These are phyloP conservation scores for Hypoxylon sp. DNA, from an alignment of 2,329 filamentous ascomycete species.

Conservation along the genomic window DNA sequence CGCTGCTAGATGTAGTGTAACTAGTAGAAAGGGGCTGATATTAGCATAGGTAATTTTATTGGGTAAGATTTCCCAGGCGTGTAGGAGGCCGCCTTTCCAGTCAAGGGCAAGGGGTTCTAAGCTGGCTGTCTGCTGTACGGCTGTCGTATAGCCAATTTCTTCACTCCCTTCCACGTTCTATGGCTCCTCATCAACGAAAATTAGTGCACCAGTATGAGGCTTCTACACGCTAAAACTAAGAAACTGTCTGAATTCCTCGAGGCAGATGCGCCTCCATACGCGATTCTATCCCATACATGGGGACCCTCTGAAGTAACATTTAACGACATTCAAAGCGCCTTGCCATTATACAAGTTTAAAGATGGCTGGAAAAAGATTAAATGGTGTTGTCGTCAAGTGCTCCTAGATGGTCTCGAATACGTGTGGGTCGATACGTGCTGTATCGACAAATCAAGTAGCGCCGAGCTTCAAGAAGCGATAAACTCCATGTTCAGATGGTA, in stretches of 20 bases:
- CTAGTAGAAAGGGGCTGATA: not conserved
- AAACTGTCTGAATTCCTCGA: not conserved
- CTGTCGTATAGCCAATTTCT: not conserved
- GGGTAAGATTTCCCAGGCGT: not conserved
- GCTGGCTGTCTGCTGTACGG: not conserved
- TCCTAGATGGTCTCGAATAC: slow-evolving; percentile 1
- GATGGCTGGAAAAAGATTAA: slow-evolving; percentile 8
- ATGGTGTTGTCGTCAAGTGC: slow-evolving; percentile 6
- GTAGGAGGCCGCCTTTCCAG: not conserved
- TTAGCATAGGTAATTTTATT: not conserved
- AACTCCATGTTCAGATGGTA: slow-evolving; percentile 28
- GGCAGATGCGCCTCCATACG: slow-evolving; percentile 2
- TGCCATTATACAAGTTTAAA: not conserved
- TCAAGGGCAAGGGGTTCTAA: not conserved
- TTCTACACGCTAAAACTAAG: slow-evolving; percentile 3
- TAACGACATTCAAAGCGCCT: not conserved
- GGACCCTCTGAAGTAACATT: slow-evolving; percentile 4
- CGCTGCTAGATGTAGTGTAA: not conserved
- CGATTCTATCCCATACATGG: slow-evolving; percentile 25
- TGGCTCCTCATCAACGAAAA: not conserved
- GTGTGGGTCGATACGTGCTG: slow-evolving; percentile 24
- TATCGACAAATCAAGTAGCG: slow-evolving; percentile 16
- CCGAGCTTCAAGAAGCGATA: slow-evolving; percentile 13
- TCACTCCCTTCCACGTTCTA: not conserved
- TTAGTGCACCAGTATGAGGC: not conserved